Evolutionary conservation across 805 yeast species (phyloP), one percentile per base, ranked within the genome.

Genomic region (Hanseniaspora meyeri): DNA sequence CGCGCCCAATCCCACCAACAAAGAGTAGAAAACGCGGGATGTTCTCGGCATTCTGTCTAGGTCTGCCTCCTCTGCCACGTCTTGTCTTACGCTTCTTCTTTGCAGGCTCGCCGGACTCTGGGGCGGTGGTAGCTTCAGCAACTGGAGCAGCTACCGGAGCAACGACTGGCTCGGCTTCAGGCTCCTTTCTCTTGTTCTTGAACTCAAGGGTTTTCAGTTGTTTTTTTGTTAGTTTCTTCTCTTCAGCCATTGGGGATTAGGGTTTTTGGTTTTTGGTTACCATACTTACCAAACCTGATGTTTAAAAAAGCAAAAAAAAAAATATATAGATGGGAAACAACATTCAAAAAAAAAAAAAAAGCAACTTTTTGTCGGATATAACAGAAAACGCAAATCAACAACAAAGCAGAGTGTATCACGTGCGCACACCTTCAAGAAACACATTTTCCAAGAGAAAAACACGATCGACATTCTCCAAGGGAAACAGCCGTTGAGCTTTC

Each of bases 1-100:
- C 82, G 66, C 80, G 87, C 3, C 97, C 95, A 56, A 93, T 72
- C 64, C 90, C 89, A 4, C 98, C 98, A 9, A 90, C 87, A 70
- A 93, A 93, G 36, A 93, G 70, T 55, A 93, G 77, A 64, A 85
- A 90, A 64, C 95, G 74, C 59, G 68, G 57, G 6, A 38, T 24
- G 80, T 83, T 60, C 65, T 62, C 47, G 53, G 69, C 9, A 72
- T 74, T 36, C 71, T 74, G 12, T 81, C 83, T 66, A 76, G 55
- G 55, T 20, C 40, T 81, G 20, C 85, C 85, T 60, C 83, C 83
- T 70, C 84, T 83, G 31, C 90, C 89, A 68, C 87, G 75, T 71
- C 91, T 78, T 2, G 90, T 82, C 67, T 85, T 83, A 61, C 91
- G 73, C 67, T 80, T 84, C 73, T 83, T 84, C 63, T 74, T 75